Evolutionary conservation across 345 rosid genomes (phyloP), one percentile per base, ranked within the genome.

Genomic region (Linum tenue): DNA sequence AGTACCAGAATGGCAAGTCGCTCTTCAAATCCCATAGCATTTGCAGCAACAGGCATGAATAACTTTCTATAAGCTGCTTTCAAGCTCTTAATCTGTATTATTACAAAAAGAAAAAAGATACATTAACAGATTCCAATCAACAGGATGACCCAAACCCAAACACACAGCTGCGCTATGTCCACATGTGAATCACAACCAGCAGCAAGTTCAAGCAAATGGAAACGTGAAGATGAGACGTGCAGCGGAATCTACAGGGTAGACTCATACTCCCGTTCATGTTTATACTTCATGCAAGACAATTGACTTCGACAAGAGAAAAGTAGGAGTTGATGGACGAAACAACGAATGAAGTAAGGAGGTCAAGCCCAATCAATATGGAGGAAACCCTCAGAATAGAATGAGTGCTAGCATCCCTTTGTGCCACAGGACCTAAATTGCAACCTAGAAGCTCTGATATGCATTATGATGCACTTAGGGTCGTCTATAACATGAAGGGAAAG

Each of bases 1-100:
- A n/a, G 15, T 85, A 90, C 99, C 92, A 88, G 80, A 80, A 80
- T 74, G 7, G 69, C 59, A 70, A 94, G 95, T n/a, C 95, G 88
- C 67, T 84, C 95, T 67, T 86, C 87, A 43, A 90, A 82, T 69
- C 85, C 73, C 69, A 63, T 44, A 59, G 81, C 42, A 59, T 44
- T 69, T 62, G 80, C 69, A 73, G 74, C 76, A 39, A 64, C 76
- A 62, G 86, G 82, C 88, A 90, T 80, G 83, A 90, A 94, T 80
- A 90, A 82, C 82, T 83, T 90, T 72, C 86, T 75, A 66, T 94
- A 94, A 58, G 96, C 89, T 39, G 66, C 64, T 75, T 88, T 90
- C 72, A 90, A 73, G 76, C 92, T 79, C 81, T 72, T 79, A 69
- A 88, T 80, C 97, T 94, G 67, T 66, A 80, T 75, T 67, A 69